A percentile compares a stretch with the other conserved stretches of the same genome.
Evolutionary conservation across 176 grass and related monocot species (phyloP).

Genomic region (Bromus sterilis): DNA sequence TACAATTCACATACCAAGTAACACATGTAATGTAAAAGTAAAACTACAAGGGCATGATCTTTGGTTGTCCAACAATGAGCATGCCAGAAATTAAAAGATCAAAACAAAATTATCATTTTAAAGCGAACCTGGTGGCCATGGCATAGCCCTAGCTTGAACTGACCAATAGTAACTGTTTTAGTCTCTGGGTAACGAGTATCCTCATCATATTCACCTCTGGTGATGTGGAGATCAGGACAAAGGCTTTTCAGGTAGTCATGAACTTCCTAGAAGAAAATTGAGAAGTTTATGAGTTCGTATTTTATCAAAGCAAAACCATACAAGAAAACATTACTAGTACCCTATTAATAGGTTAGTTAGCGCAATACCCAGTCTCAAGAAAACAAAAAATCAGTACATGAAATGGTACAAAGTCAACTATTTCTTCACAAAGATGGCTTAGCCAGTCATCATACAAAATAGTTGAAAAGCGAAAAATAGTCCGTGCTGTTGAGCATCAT

Average conservation of each 20-base stretch:
- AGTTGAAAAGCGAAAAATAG: background rate
- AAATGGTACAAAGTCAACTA: background rate
- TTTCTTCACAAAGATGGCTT: background rate
- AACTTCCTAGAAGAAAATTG: slow-evolving; percentile 53
- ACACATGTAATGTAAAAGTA: background rate
- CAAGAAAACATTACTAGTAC: background rate
- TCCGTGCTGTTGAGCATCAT: background rate
- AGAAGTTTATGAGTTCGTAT: background rate
- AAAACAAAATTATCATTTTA: background rate
- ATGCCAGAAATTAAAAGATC: slow-evolving; percentile 10
- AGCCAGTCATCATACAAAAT: background rate
- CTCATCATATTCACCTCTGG: slow-evolving; percentile 93
- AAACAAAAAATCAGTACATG: background rate
- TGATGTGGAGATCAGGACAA: slow-evolving; percentile 91
- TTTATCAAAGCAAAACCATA: slow-evolving; percentile 17
- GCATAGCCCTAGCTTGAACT: slow-evolving; percentile 95
- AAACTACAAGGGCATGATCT: background rate
- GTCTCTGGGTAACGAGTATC: slow-evolving; percentile 91
- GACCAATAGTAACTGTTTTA: slow-evolving; percentile 93
- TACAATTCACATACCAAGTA: background rate
- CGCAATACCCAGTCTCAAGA: background rate
- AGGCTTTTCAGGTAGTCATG: slow-evolving; percentile 99
- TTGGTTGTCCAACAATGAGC: background rate
- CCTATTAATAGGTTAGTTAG: background rate
- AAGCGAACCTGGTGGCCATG: slow-evolving; percentile 89